Evolutionary conservation across 306 rosid genomes (phyloP), one percentile per base, ranked within the genome.

Genomic region (Geum urbanum): DNA sequence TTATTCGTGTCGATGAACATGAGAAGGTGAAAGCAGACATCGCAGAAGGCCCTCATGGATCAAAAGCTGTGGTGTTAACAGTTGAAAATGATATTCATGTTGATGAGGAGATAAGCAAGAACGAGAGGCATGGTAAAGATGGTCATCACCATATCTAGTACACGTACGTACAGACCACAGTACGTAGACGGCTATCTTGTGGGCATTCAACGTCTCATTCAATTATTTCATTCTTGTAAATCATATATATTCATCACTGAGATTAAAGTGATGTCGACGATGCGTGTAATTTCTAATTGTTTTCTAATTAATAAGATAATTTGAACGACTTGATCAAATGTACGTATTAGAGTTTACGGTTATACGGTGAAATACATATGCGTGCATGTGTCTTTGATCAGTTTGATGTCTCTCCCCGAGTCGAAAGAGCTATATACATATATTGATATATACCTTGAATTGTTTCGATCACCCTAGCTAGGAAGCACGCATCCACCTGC

Each of bases 71-170:
- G 11, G 73, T 74, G 13, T 37, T 86, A 16, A 40, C 91, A 0
- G 72, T 88, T 39, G 90, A 90, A 47, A 96, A 92, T 61, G 94
- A 88, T 43, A 78, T 88, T 15, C 90, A 78, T 32, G 12, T 86
- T 3, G 85, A 82, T 7, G 88, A 77, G 70, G 77, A 56, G 63
- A 76, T 82, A 27, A 75, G 18, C 41, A 86, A 89, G 82, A 73
- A 19, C 0, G 87, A 80, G 46, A 57, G 44, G 14, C n/a, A 8
- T 12, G 89, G 40, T 8, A 65, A 73, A 22, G 84, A 74, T 44
- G 64, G 45, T 35, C 64, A 59, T 35, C 64, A 59, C 45, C 64
- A 58, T 8, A 43, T 56, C 41, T 13, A 0, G 32, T 9, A 32
- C 44, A 58, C 44, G 37, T 32, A 32, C 37, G 37, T 32, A 32